Conservation (phyloP, 768 basidiomycete genomes). For the Sporobolomyces roseus region DNA sequence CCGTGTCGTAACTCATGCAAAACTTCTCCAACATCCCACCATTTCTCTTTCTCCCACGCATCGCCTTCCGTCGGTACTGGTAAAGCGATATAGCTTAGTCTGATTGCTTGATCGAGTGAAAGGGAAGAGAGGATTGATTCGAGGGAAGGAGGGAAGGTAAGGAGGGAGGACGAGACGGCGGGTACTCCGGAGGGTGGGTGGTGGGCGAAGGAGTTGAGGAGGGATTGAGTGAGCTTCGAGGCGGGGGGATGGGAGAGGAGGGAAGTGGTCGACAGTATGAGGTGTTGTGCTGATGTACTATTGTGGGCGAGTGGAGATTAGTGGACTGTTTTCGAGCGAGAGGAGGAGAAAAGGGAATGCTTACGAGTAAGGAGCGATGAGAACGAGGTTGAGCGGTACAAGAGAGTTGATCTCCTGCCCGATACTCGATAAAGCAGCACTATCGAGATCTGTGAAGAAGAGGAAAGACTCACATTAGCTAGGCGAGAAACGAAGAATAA, state of each 20-base stretch:
- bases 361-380: slow-evolving; percentile 3
- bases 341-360: too few relatives aligned
- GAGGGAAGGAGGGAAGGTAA: neutral
- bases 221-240: too few relatives aligned
- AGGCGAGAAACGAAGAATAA: neutral
- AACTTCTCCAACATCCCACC: slow-evolving; percentile 18
- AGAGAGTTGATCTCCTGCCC: slow-evolving; percentile 20
- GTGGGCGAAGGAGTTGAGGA: too few relatives aligned
- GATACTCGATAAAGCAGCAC: neutral
- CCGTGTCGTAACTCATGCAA: slow-evolving; percentile 10
- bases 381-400: slow-evolving; percentile 9
- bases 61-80: too few relatives aligned
- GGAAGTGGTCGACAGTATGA: neutral
- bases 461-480: too few relatives aligned
- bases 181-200: slow-evolving; percentile 9
- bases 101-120: neutral
- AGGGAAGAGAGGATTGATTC: slow-evolving; percentile 1
- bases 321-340: too few relatives aligned
- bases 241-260: too few relatives aligned
- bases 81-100: too few relatives aligned
- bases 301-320: too few relatives aligned
- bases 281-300: too few relatives aligned
- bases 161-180: slow-evolving; percentile 19
- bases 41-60: slow-evolving; percentile 18
- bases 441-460: neutral